These are phyloP conservation scores for Scenedesmus sp. DNA, from an alignment of 163 green algal species.

Conservation along the genomic window DNA sequence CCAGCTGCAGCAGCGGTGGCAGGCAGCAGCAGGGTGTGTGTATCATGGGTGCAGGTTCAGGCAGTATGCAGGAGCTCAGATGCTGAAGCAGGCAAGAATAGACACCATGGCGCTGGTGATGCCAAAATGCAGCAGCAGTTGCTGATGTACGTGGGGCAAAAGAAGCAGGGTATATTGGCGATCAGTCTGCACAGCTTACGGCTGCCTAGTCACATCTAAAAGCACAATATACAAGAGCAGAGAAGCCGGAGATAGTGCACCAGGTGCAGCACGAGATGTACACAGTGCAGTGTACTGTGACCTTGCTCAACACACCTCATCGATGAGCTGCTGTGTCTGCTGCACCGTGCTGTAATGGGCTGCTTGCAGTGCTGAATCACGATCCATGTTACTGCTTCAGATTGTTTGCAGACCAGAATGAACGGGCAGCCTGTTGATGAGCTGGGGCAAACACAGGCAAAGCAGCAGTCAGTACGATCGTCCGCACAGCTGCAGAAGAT, in stretches of 20 bases:
- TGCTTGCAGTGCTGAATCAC: not conserved
- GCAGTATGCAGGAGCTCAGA: too few relatives aligned
- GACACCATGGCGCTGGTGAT: too few relatives aligned
- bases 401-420: too few relatives aligned
- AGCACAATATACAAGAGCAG: not conserved
- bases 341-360: not conserved
- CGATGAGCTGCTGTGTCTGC: slow-evolving; percentile 4
- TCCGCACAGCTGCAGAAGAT: too few relatives aligned
- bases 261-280: not conserved
- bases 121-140: too few relatives aligned
- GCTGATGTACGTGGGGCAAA: too few relatives aligned
- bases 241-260: not conserved
- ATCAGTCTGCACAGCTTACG: not conserved
- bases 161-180: too few relatives aligned
- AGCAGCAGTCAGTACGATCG: not conserved
- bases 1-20: not conserved
- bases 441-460: not conserved
- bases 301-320: not conserved
- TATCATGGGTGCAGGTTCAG: not conserved
- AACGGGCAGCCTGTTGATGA: not conserved
- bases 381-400: not conserved
- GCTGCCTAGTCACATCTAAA: not conserved
- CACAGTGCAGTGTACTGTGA: not conserved
- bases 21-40: not conserved
- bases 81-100: not conserved